A percentile compares a stretch with the other conserved stretches of the same genome.
phyloP scores from a whole-genome alignment of 305 asterid species.

The Coffea humblotiana region DNA sequence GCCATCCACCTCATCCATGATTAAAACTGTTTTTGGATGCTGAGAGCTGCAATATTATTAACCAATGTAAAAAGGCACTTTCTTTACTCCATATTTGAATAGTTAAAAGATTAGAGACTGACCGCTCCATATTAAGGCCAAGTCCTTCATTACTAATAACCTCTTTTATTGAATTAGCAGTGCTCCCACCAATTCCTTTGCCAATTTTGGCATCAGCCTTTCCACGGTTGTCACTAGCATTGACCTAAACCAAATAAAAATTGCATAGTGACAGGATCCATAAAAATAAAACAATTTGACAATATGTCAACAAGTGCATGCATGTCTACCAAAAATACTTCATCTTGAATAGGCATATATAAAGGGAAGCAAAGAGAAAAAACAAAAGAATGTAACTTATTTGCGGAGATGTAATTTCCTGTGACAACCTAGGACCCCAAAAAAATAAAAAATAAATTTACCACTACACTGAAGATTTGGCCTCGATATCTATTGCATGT shows the following conservation, averaged over 20 bases:
- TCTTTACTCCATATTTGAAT: not conserved
- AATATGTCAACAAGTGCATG: not conserved
- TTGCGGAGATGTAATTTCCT: not conserved
- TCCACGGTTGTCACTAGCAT: slow-evolving; percentile 99
- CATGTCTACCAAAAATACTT: not conserved
- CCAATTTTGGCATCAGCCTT: slow-evolving; percentile 90
- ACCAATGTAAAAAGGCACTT: slow-evolving; percentile 23
- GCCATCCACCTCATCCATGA: slow-evolving; percentile 99
- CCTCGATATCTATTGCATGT: not conserved
- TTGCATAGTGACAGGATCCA: not conserved
- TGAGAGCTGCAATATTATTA: slow-evolving; percentile 56
- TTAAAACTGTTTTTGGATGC: slow-evolving; percentile 76
- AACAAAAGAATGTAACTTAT: not conserved
- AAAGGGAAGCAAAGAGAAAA: not conserved
- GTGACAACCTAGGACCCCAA: not conserved
- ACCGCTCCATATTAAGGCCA: slow-evolving; percentile 66
- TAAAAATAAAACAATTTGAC: not conserved
- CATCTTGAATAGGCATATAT: not conserved
- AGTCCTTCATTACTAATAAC: slow-evolving; percentile 83
- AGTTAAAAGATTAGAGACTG: slow-evolving; percentile 31
- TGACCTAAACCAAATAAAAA: slow-evolving; percentile 55
- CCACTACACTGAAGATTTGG: not conserved
- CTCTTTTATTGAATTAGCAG: slow-evolving; percentile 86
- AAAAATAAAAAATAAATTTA: not conserved
- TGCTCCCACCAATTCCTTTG: slow-evolving; percentile 94